These are phyloP conservation scores for Aspergillus calidoustus DNA, from an alignment of 2,329 filamentous ascomycete species.

Conservation along the genomic window DNA sequence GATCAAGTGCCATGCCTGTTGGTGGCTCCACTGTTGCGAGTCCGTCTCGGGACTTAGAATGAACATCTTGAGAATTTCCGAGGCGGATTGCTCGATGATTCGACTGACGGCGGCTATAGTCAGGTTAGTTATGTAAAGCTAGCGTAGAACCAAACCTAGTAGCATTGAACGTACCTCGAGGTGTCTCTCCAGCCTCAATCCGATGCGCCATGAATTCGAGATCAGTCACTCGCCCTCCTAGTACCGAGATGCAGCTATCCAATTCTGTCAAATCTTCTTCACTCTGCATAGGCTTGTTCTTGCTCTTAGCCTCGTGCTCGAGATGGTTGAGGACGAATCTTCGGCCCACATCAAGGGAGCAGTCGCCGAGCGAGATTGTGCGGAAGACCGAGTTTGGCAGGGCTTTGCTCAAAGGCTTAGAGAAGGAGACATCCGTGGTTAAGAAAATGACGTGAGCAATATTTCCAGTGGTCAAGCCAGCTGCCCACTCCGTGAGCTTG, in stretches of 20 bases:
- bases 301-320: conserved; percentile 50
- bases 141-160: conserved; percentile 21
- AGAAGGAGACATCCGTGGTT: conserved; percentile 85
- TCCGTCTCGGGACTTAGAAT: conserved; percentile 66
- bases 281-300: conserved; percentile 39
- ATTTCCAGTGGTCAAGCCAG: conserved; percentile 80
- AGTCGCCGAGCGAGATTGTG: conserved; percentile 82
- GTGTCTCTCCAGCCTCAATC: conserved; percentile 84
- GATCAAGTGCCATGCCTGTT: conserved; percentile 91
- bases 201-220: conserved; percentile 91
- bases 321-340: conserved; percentile 87
- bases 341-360: conserved; percentile 83
- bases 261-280: conserved; percentile 69
- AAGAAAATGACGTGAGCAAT: conserved; percentile 94
- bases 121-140: conserved; percentile 24
- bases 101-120: conserved; percentile 73
- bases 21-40: conserved; percentile 71
- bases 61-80: conserved; percentile 93
- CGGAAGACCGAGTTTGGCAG: conserved; percentile 91
- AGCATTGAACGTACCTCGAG: conserved; percentile 55
- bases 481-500: conserved; percentile 87
- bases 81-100: conserved; percentile 85
- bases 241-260: conserved; percentile 76
- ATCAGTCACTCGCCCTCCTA: conserved; percentile 93
- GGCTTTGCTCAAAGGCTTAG: conserved; percentile 83